A percentile compares a stretch with the other conserved stretches of the same genome.
Conservation (phyloP, 2,329 filamentous ascomycete species). For the Diaporthe aspalathi region DNA sequence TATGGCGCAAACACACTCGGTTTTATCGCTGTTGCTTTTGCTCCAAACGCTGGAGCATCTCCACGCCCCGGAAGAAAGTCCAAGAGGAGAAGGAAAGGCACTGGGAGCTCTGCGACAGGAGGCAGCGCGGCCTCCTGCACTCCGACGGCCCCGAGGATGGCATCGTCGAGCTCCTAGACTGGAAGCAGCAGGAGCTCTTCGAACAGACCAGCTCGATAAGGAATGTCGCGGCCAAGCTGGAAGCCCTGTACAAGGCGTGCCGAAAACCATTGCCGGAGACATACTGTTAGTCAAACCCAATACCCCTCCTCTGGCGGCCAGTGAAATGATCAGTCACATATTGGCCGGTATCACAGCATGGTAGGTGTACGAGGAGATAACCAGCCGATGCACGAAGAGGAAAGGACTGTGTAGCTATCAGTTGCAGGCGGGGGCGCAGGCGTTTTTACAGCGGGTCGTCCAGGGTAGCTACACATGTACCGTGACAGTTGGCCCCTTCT, state of each 20-base stretch:
- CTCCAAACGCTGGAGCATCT: background rate
- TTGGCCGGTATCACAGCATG: too few relatives aligned
- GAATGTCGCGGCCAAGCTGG: background rate
- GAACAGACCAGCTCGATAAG: background rate
- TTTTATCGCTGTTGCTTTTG: slow-evolving; percentile 7
- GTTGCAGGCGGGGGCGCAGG: too few relatives aligned
- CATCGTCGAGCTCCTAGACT: background rate
- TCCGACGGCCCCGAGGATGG: background rate
- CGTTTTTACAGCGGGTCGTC: too few relatives aligned
- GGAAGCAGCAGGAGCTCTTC: slow-evolving; percentile 5
- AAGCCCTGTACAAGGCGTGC: slow-evolving; percentile 9
- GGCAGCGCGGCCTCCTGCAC: background rate
- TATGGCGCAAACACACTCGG: slow-evolving; percentile 16
- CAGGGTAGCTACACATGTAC: too few relatives aligned
- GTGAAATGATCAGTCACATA: background rate
- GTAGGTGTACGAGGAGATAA: too few relatives aligned
- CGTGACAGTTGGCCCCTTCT: too few relatives aligned
- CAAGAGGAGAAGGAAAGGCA: background rate
- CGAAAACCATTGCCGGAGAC: background rate
- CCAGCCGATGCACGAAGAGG: too few relatives aligned
- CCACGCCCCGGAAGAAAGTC: background rate
- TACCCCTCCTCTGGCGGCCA: background rate
- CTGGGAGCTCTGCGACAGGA: background rate
- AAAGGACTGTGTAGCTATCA: too few relatives aligned
- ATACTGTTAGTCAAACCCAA: slow-evolving; percentile 1